A percentile compares a stretch with the other conserved stretches of the same genome.
Conservation (phyloP, 2,329 filamentous ascomycete genomes). For the Stachybotrys chartarum region DNA sequence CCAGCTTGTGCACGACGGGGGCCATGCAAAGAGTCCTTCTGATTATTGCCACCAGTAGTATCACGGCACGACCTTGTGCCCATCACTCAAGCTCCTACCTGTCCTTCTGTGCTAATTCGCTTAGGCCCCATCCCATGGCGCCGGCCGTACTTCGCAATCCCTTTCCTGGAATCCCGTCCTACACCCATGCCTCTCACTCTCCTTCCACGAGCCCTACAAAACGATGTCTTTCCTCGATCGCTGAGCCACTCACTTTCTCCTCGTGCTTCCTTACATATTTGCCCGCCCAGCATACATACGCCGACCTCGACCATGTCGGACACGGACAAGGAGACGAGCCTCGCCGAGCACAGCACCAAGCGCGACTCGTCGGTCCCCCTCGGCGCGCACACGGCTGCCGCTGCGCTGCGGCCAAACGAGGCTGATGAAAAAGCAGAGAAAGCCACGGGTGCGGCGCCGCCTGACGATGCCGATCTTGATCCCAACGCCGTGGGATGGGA, state of each 20-base stretch:
- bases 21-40: no score
- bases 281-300: no score
- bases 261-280: no score
- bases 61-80: no score
- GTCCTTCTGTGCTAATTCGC: no score
- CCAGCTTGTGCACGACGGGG: no score
- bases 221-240: background rate
- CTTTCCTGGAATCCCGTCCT: background rate
- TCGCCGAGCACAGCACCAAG: background rate
- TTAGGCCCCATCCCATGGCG: no score
- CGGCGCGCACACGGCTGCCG: background rate
- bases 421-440: background rate
- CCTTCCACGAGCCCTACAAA: background rate
- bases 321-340: background rate
- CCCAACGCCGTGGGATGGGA: constrained; percentile 16
- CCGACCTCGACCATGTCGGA: background rate
- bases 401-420: background rate
- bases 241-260: background rate
- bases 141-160: background rate
- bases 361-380: background rate
- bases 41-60: no score
- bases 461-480: constrained; percentile 2
- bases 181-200: background rate
- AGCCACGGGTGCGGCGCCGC: no score
- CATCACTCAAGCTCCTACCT: no score